phyloP scores from a whole-genome alignment of 495 filamentous ascomycete species.

The Usnea hakonensis region DNA sequence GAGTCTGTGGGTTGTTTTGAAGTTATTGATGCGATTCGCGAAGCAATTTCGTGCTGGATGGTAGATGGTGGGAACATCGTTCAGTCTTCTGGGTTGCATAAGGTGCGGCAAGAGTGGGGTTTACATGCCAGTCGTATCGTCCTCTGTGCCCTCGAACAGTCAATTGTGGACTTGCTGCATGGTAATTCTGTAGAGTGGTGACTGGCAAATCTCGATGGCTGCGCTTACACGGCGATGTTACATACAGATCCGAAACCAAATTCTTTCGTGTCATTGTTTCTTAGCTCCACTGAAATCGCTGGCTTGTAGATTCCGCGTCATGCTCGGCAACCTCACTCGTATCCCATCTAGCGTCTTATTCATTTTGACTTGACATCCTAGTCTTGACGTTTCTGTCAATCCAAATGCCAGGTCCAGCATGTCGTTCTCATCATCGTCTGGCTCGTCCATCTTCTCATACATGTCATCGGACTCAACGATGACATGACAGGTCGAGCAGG shows the following conservation, averaged over 20 bases:
- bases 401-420: slow-evolving; percentile 98
- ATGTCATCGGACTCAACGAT: slow-evolving; percentile 76
- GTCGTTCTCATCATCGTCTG: slow-evolving; percentile 96
- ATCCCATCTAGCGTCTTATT: slow-evolving; percentile 80
- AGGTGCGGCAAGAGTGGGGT: neutral
- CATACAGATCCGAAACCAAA: neutral
- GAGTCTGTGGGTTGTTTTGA: neutral
- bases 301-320: slow-evolving; percentile 94
- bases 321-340: slow-evolving; percentile 72
- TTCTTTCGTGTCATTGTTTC: slow-evolving; percentile 27
- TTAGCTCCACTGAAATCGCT: slow-evolving; percentile 67
- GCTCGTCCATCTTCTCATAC: slow-evolving; percentile 89
- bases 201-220: neutral
- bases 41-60: neutral
- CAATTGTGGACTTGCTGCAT: neutral
- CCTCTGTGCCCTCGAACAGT: neutral
- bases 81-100: neutral
- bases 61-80: neutral
- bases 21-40: neutral
- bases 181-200: neutral
- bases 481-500: slow-evolving; percentile 95
- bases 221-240: neutral
- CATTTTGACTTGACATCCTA: slow-evolving; percentile 94
- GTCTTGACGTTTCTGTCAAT: slow-evolving; percentile 86
- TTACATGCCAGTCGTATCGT: neutral